Percentiles rank a stretch among this genome's conserved stretches.
phyloP scores from a whole-genome alignment of 495 filamentous ascomycete species.

The Cenococcum geophilum region DNA sequence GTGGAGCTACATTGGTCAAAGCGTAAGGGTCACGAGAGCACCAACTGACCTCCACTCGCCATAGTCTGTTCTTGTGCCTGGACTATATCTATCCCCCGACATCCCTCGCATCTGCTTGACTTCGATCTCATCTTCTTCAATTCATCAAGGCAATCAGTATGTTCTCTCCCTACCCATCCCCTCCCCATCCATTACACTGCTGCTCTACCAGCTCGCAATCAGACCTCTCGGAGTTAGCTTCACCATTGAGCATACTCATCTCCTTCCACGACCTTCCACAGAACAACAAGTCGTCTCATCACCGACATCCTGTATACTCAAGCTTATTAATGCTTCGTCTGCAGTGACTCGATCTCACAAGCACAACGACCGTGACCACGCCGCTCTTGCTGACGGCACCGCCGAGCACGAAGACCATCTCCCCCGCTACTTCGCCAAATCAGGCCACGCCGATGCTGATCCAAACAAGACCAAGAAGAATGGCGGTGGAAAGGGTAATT shows the following conservation, averaged over 20 bases:
- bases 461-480: conserved; percentile 97
- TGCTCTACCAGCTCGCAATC: background rate
- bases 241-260: background rate
- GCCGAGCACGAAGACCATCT: conserved; percentile 61
- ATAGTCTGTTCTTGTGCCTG: conserved; percentile 4
- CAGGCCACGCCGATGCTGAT: conserved; percentile 70
- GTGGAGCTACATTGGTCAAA: conserved; percentile 20
- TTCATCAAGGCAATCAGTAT: conserved; percentile 22
- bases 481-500: conserved; percentile 87
- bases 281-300: conserved; percentile 4
- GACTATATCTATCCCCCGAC: conserved; percentile 21
- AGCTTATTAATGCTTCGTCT: conserved; percentile 6
- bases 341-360: conserved; percentile 95
- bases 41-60: conserved; percentile 17
- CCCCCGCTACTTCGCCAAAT: conserved; percentile 88
- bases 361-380: conserved; percentile 80
- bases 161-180: conserved; percentile 4
- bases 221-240: background rate
- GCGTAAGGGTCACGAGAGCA: conserved; percentile 21
- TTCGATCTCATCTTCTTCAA: conserved; percentile 13
- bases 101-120: conserved; percentile 12
- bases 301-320: background rate
- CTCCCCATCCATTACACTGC: background rate
- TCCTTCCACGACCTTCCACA: conserved; percentile 6
- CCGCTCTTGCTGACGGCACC: conserved; percentile 58